Conservation (phyloP, 2,329 filamentous ascomycete genomes). For the Neoascochyta sp. region DNA sequence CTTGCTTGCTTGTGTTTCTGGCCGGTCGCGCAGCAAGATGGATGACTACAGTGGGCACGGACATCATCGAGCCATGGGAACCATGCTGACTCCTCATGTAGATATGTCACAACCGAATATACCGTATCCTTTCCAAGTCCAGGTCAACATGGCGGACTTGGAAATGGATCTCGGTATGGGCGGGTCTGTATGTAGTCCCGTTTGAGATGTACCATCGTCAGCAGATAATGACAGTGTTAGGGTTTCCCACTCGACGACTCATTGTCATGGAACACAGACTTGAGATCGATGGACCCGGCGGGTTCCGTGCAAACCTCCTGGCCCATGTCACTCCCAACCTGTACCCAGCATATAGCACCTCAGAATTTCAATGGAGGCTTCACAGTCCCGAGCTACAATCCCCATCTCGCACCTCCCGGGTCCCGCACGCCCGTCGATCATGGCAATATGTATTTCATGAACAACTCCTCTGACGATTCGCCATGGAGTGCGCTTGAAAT, state of each 20-base stretch:
- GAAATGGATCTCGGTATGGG: too few species aligned
- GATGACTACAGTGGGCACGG: conserved; percentile 1
- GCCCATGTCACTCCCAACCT: conserved; percentile 9
- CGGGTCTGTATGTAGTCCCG: conserved; percentile 8
- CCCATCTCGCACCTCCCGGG: conserved; percentile 13
- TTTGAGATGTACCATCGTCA: not conserved
- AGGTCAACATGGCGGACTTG: conserved; percentile 14
- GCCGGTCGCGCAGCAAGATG: not conserved
- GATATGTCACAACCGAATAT: conserved; percentile 27
- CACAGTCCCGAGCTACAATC: conserved; percentile 6
- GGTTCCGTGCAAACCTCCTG: conserved; percentile 10
- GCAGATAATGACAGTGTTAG: conserved; percentile 10
- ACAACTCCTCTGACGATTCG: conserved; percentile 16
- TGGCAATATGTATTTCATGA: conserved; percentile 9
- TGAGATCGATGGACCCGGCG: conserved; percentile 22
- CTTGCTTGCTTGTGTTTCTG: conserved; percentile 1
- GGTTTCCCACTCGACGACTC: conserved; percentile 12
- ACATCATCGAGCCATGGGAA: conserved; percentile 9
- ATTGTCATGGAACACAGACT: conserved; percentile 3
- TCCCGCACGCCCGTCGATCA: conserved; percentile 7
- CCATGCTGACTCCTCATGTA: conserved; percentile 24
- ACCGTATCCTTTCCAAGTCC: conserved; percentile 8
- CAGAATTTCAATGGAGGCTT: conserved; percentile 4
- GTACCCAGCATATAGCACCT: conserved; percentile 4
- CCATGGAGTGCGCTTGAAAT: conserved; percentile 26